Conservation (phyloP, 495 filamentous ascomycete species). For the Amorphotheca resinae region DNA sequence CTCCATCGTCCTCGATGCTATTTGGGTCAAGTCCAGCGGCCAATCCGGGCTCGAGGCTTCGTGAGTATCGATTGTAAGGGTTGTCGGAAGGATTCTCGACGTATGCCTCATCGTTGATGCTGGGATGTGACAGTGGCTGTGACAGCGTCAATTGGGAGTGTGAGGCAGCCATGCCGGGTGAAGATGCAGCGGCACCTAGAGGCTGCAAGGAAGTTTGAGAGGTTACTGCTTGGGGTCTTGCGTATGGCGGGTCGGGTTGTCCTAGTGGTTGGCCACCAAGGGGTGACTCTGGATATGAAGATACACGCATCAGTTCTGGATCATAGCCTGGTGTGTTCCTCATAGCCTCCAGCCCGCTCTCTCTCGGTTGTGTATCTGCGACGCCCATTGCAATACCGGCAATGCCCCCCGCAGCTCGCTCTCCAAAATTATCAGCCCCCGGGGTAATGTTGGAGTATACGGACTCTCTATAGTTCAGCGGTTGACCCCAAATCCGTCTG, state of each 20-base stretch:
- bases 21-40: slow-evolving; percentile 57
- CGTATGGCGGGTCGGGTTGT: neutral
- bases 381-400: slow-evolving; percentile 63
- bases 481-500: slow-evolving; percentile 17
- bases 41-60: slow-evolving; percentile 39
- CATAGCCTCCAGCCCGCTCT: slow-evolving; percentile 61
- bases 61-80: slow-evolving; percentile 42
- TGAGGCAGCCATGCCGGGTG: slow-evolving; percentile 20
- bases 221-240: slow-evolving; percentile 2
- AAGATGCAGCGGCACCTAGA: slow-evolving; percentile 18
- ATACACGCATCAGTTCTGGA: neutral
- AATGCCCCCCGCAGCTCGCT: slow-evolving; percentile 60
- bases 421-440: slow-evolving; percentile 63
- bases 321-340: slow-evolving; percentile 25
- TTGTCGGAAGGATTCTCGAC: slow-evolving; percentile 18
- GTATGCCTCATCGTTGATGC: slow-evolving; percentile 23
- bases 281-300: neutral
- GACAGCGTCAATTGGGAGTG: slow-evolving; percentile 27
- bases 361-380: slow-evolving; percentile 56
- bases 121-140: slow-evolving; percentile 22
- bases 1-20: slow-evolving; percentile 73
- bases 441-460: slow-evolving; percentile 46
- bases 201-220: slow-evolving; percentile 17
- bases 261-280: neutral
- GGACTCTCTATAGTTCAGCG: slow-evolving; percentile 11